Evolutionary conservation across 148 eudicot species (phyloP).

Genomic region (Fallopia convolvulus): DNA sequence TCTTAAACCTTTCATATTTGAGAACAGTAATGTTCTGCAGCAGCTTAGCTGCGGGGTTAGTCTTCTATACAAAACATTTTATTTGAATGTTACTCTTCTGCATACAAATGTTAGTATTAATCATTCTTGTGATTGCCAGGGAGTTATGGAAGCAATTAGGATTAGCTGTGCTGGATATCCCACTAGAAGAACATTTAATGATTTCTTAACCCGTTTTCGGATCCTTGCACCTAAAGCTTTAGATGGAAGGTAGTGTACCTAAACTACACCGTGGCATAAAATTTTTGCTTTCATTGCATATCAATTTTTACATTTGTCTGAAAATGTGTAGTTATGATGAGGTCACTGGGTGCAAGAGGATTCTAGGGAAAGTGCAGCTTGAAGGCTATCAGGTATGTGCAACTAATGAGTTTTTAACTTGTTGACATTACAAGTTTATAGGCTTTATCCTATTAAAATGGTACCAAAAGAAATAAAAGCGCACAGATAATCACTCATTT

Average conservation of each 20-base stretch:
- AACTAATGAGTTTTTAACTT: not conserved
- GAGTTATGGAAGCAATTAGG: constrained; percentile 98
- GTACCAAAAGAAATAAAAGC: not conserved
- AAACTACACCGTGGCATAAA: not conserved
- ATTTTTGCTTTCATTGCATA: not conserved
- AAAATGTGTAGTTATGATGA: constrained; percentile 41
- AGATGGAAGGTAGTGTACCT: constrained; percentile 49
- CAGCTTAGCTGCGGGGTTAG: constrained; percentile 98
- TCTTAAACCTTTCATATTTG: constrained; percentile 87
- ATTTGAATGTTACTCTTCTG: not conserved
- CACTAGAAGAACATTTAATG: constrained; percentile 73
- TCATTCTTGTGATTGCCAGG: constrained; percentile 37
- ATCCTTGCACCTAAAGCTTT: constrained; percentile 68
- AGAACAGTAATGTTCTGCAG: constrained; percentile 71
- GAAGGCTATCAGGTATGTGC: constrained; percentile 75
- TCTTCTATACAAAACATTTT: constrained; percentile 14
- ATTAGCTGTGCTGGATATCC: constrained; percentile 98
- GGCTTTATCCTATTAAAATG: not conserved
- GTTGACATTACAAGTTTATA: not conserved
- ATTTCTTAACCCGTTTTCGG: constrained; percentile 62
- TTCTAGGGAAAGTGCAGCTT: constrained; percentile 64
- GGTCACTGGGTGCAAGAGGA: constrained; percentile 48
- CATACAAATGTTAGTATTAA: constrained; percentile 5
- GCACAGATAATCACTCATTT: not conserved
- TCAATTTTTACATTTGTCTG: not conserved